These are phyloP conservation scores for Pleurotus ostreatus DNA, from an alignment of 768 basidiomycete species.

Conservation along the genomic window DNA sequence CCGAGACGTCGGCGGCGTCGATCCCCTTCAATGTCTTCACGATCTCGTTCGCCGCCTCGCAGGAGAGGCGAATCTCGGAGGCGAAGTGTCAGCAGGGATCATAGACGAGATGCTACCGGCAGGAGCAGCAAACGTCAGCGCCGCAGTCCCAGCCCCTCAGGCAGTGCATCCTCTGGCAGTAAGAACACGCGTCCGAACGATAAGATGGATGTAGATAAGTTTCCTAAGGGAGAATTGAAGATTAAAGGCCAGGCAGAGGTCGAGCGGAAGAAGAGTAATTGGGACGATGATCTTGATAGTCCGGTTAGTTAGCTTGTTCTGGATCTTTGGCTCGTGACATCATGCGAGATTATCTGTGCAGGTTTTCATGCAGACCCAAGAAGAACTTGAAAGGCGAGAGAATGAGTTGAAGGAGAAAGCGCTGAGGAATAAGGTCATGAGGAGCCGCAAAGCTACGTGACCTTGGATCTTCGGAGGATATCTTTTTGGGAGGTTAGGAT, in stretches of 20 bases:
- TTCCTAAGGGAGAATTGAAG: conserved; percentile 50
- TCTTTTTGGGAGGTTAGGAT: too few relatives aligned
- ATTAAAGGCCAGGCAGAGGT: conserved; percentile 71
- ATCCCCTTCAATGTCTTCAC: conserved; percentile 27
- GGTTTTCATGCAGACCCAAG: conserved; percentile 18
- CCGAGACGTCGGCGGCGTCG: conserved; percentile 18
- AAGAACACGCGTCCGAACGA: conserved; percentile 16
- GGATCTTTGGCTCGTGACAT: conserved; percentile 4
- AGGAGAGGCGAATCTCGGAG: conserved; percentile 27
- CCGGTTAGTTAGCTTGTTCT: conserved; percentile 13
- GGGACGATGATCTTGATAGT: conserved; percentile 38
- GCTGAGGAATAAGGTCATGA: conserved; percentile 75
- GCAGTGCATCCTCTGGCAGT: conserved; percentile 3
- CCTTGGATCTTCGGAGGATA: too few relatives aligned
- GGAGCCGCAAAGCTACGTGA: conserved; percentile 50
- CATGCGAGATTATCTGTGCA: conserved; percentile 7
- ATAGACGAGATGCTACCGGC: conserved; percentile 12
- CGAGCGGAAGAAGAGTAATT: conserved; percentile 50
- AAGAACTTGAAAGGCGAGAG: conserved; percentile 65
- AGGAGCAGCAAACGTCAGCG: conserved; percentile 17
- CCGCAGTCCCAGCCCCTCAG: conserved; percentile 19
- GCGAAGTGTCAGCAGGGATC: conserved; percentile 26
- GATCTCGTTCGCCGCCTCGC: conserved; percentile 27
- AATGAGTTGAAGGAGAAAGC: conserved; percentile 81
- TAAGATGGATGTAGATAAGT: conserved; percentile 33